These are phyloP conservation scores for Sequoiadendron giganteum DNA, from an alignment of 75 land plant genomes.

Conservation along the genomic window DNA sequence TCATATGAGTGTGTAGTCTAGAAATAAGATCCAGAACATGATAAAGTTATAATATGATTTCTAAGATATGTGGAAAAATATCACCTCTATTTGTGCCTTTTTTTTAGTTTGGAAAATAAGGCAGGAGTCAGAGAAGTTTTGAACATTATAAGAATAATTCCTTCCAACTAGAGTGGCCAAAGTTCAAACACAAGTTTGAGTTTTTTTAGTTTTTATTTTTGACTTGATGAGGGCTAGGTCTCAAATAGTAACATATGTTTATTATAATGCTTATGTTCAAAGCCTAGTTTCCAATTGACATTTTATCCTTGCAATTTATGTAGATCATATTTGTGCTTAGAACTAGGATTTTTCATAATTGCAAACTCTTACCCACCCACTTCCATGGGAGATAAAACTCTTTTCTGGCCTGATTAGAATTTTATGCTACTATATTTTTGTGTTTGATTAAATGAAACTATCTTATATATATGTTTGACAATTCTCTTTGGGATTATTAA, in stretches of 20 bases:
- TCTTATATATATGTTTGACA: neutral
- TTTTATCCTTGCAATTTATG: too few relatives aligned
- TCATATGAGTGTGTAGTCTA: neutral
- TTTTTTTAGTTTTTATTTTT: too few relatives aligned
- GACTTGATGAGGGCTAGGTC: too few relatives aligned
- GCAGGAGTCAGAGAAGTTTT: neutral
- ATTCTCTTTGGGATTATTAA: neutral
- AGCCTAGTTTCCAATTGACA: too few relatives aligned
- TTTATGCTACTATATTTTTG: neutral
- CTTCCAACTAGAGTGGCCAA: neutral
- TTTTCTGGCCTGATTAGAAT: neutral
- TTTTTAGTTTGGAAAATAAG: neutral
- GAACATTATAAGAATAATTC: neutral
- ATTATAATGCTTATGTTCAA: too few relatives aligned
- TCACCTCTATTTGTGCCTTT: neutral
- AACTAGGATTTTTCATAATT: too few relatives aligned
- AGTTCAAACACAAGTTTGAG: neutral
- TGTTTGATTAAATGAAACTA: neutral
- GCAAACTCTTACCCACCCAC: neutral
- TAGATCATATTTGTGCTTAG: too few relatives aligned
- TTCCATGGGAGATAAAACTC: neutral
- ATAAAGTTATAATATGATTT: neutral
- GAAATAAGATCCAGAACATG: too few relatives aligned
- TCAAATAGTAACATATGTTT: too few relatives aligned
- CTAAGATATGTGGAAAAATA: too few relatives aligned